Conservation (phyloP, 2,329 filamentous ascomycete genomes). For the Fusarium avenaceum region DNA sequence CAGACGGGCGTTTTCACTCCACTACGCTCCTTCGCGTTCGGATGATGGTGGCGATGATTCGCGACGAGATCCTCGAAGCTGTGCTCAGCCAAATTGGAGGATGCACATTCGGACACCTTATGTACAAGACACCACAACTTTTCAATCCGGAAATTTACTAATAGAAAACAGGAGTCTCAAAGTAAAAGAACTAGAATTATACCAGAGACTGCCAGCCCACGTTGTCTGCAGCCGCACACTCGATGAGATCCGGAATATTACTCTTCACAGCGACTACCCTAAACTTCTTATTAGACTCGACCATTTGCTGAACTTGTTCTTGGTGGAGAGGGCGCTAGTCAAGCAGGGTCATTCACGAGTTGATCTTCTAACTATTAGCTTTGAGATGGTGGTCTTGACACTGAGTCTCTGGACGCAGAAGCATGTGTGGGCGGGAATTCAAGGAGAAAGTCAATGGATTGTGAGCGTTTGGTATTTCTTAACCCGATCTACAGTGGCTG, state of each 20-base stretch:
- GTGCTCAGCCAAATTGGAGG: neutral
- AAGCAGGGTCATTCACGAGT: too few relatives aligned
- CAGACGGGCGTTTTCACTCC: neutral
- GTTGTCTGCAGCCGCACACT: neutral
- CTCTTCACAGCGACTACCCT: neutral
- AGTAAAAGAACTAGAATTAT: neutral
- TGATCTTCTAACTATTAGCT: too few relatives aligned
- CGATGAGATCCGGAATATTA: neutral
- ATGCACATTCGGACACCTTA: rapidly evolving
- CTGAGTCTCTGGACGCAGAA: too few relatives aligned
- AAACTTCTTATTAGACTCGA: neutral
- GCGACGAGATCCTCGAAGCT: neutral
- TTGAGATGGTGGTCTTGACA: too few relatives aligned
- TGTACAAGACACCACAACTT: neutral
- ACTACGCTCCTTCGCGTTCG: conserved; percentile 4
- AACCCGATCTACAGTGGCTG: too few relatives aligned
- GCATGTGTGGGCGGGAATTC: too few relatives aligned
- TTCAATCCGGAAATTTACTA: neutral
- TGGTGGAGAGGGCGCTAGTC: too few relatives aligned
- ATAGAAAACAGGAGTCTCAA: neutral
- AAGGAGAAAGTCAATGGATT: too few relatives aligned
- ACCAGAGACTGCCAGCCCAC: neutral
- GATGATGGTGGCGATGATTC: neutral
- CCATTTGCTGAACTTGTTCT: too few relatives aligned
- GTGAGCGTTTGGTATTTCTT: too few relatives aligned